phyloP scores from a whole-genome alignment of 345 rosid genomes.

The Lepidium didymum region DNA sequence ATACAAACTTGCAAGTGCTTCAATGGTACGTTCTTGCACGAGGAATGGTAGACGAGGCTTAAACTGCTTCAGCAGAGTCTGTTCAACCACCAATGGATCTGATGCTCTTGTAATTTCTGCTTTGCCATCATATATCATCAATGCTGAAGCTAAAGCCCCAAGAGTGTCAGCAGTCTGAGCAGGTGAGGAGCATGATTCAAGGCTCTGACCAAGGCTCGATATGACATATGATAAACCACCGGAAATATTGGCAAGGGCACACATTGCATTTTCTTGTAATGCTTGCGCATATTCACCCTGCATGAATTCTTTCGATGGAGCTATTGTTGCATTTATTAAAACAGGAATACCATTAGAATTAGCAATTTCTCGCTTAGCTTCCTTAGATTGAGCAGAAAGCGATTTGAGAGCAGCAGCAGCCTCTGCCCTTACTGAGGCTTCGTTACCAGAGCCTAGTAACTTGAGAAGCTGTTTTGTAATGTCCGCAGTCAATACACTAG shows the following conservation, averaged over 20 bases:
- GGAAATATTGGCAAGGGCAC: slow-evolving; percentile 97
- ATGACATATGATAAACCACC: slow-evolving; percentile 98
- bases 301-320: slow-evolving; percentile 99
- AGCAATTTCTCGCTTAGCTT: slow-evolving; percentile 88
- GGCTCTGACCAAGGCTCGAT: slow-evolving; percentile 99
- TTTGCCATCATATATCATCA: slow-evolving; percentile 92
- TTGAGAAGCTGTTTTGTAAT: slow-evolving; percentile 85
- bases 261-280: slow-evolving; percentile 98
- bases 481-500: slow-evolving; percentile 82
- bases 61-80: slow-evolving; percentile 85
- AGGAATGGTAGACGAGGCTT: slow-evolving; percentile 80
- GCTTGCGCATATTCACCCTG: slow-evolving; percentile 99
- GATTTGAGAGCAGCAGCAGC: slow-evolving; percentile 97
- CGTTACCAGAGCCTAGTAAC: slow-evolving; percentile 89
- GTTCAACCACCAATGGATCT: slow-evolving; percentile 68
- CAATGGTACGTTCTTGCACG: slow-evolving; percentile 96
- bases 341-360: slow-evolving; percentile 87
- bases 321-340: slow-evolving; percentile 93
- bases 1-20: slow-evolving; percentile 98
- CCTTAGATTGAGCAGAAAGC: slow-evolving; percentile 89
- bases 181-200: slow-evolving; percentile 92
- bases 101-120: slow-evolving; percentile 84
- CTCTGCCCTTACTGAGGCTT: slow-evolving; percentile 95
- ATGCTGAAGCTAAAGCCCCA: slow-evolving; percentile 99
- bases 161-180: slow-evolving; percentile 94